Percentiles rank a stretch among this genome's conserved stretches.
These are phyloP conservation scores for Paraphaeosphaeria sporulosa DNA, from an alignment of 2,329 filamentous ascomycete species.

Conservation along the genomic window DNA sequence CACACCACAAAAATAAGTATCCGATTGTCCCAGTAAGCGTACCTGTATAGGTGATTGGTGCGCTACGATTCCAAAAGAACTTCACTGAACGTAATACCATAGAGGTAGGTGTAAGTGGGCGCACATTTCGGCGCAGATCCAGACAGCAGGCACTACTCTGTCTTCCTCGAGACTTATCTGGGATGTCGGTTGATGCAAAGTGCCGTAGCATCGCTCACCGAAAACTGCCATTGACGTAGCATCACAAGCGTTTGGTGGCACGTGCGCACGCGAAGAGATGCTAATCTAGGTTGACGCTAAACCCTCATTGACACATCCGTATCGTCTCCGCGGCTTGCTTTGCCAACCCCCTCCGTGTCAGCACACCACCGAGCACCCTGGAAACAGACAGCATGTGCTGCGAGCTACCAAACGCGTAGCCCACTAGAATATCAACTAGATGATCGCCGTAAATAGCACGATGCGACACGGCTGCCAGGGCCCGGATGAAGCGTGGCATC, in stretches of 20 bases:
- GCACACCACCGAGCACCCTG: background rate
- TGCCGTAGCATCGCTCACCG: background rate
- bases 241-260: background rate
- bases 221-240: background rate
- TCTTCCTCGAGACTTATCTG: too few species aligned
- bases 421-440: background rate
- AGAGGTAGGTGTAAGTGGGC: too few species aligned
- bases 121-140: too few species aligned
- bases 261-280: constrained; percentile 3
- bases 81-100: too few species aligned
- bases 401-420: background rate
- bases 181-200: too few species aligned
- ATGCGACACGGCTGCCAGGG: background rate
- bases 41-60: too few species aligned
- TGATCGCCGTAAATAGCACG: background rate
- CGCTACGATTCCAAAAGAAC: too few species aligned
- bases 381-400: background rate
- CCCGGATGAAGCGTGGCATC: background rate
- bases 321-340: too few species aligned
- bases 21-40: too few species aligned
- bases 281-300: constrained; percentile 2
- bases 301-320: background rate
- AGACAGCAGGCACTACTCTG: too few species aligned
- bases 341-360: constrained; percentile 12
- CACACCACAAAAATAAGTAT: too few species aligned